Evolutionary conservation across 2,329 filamentous ascomycete species (phyloP).

Genomic region (Sphaerostilbella broomeana): DNA sequence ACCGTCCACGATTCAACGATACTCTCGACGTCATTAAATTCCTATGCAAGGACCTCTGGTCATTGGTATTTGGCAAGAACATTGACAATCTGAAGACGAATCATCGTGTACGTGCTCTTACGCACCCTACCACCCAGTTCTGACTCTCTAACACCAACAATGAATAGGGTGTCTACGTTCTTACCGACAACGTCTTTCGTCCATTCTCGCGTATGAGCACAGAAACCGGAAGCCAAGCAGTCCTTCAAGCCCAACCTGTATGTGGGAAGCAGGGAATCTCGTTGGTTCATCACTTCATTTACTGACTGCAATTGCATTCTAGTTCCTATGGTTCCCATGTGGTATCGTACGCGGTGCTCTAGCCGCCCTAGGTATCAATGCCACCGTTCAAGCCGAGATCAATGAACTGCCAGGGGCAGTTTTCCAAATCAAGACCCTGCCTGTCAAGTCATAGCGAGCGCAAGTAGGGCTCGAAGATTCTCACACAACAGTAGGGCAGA

Average conservation of each 20-base stretch:
- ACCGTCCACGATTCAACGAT: constrained; percentile 82
- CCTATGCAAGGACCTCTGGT: constrained; percentile 97
- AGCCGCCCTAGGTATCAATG: constrained; percentile 83
- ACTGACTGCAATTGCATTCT: constrained; percentile 12
- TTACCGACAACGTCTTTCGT: constrained; percentile 88
- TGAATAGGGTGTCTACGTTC: constrained; percentile 78
- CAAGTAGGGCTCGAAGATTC: too few species aligned
- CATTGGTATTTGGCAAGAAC: constrained; percentile 88
- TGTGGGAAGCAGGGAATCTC: constrained; percentile 24
- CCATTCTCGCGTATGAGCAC: constrained; percentile 87
- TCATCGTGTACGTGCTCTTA: constrained; percentile 57
- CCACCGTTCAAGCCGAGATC: constrained; percentile 86
- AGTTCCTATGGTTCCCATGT: constrained; percentile 95
- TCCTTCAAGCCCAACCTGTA: constrained; percentile 73
- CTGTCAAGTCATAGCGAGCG: constrained; percentile 35
- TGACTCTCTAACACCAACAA: background rate
- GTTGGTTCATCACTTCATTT: constrained; percentile 1
- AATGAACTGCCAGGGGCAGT: constrained; percentile 80
- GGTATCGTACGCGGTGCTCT: constrained; percentile 88
- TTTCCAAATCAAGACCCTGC: constrained; percentile 89
- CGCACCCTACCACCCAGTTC: background rate
- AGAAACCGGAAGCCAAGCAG: constrained; percentile 65
- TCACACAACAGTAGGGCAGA: too few species aligned
- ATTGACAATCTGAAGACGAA: constrained; percentile 99
- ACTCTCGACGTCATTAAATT: constrained; percentile 97